Evolutionary conservation across 805 yeast species (phyloP), one percentile per base, ranked within the genome.

Genomic region (Metschnikowia santaceciliae): DNA sequence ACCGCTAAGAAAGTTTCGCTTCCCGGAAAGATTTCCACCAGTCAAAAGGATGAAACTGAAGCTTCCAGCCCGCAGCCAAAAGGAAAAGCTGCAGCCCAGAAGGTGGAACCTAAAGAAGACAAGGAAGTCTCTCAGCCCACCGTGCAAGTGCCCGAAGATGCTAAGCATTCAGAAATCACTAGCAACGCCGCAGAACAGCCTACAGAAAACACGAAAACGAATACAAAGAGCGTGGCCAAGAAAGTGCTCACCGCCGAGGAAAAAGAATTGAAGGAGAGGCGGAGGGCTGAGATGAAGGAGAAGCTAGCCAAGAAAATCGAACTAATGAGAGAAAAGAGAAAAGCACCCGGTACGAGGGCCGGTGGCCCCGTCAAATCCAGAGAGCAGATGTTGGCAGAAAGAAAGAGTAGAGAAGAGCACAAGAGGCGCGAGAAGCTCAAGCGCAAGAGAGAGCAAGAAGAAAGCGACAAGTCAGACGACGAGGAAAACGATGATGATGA

Each of bases 291-390:
- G 58, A 76, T 94, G 53, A 82, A 91, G 62, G 86, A 84, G n/a
- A 86, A 86, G 65, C 78, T 94, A 41, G 84, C 92, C 30, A 79
- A 78, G 15, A 88, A 83, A 66, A 91, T 94, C 56, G 79, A 74
- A 50, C 71, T 70, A 7, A 62, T 94, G 71, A 82, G 84, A 58
- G 90, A 84, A 49, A 86, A 81, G 68, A 83, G 99, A 65, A 91
- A 86, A 61, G 99, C 98, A 1, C 94, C 95, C 0, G 98, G 98
- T 1, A 73, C 91, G 1, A 84, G 82, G 42, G 82, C 77, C 4
- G 74, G 78, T 4, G 96, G 97, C 22, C 94, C 96, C 0, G 90
- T 91, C 14, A 78, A 83, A 52, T 88, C 92, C 10, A 78, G 97
- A 68, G 95, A 90, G 58, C 91, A 86, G 39, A 83, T 88, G 46